Base-by-base conservation (phyloP, 2,329 filamentous ascomycete genomes). In the Claviceps sp. region DNA sequence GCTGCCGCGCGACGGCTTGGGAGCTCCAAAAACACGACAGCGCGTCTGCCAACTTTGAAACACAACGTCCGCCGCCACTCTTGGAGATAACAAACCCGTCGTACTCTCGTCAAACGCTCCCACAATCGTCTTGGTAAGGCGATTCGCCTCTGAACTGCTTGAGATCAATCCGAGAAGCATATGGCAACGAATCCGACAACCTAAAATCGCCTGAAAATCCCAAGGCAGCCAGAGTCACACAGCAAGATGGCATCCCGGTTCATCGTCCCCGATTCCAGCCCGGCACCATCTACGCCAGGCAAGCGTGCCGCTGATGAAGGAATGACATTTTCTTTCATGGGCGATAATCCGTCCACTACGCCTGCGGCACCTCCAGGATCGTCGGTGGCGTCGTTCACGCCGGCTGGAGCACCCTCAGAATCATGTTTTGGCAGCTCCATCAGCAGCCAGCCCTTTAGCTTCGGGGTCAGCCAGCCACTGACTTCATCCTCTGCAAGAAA, bases 371-470 rank as follows among this genome's bases (percentile, higher is more conserved):
- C 71, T 29, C 74, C 76, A 9, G 72, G 72, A 1, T 76, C 77
- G 29, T 75, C 75, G 7, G 69, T 71, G 8, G 71, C 71, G 4
- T 78, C 75, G 44, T 79, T 79, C 63, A 79, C 77, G 1, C 76
- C 77, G 1, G 69, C 71, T 16, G 78, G 78, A 52, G 76, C 76
- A 16, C 77, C 77, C 0, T 76, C 77, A 22, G 74, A 71, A 34
- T 75, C 74, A 13, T 79, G 71, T 58, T 63, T 80, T 39, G 73
- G 76, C 52, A 78, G 76, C 64, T 79, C 77, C 39, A 70, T 78
- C 50, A 67, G 64, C 17, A 64, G 65, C 16, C 73, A 71, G 46
- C 59, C 71, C 0, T 62, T 65, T 17, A 67, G 60, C 53, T 73
- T 73, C 51, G 68, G 68, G n/a, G 60, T 59, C 53, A 50, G 47